phyloP scores from a whole-genome alignment of 768 basidiomycete species.

The Collybia sordida region DNA sequence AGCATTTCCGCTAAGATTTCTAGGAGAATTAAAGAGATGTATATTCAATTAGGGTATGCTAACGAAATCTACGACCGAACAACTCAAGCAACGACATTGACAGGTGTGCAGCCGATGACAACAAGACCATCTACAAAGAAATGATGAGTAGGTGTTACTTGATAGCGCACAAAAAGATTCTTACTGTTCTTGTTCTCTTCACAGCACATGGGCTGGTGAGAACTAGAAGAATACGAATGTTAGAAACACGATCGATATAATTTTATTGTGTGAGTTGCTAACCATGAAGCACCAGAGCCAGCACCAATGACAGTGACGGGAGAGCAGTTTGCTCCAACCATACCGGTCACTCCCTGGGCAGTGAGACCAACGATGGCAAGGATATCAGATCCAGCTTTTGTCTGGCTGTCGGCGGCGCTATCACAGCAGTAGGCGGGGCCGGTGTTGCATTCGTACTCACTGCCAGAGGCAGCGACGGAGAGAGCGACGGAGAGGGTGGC shows the following conservation, averaged over 20 bases:
- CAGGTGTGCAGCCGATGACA: conserved; percentile 3
- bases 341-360: conserved; percentile 1
- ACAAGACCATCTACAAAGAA: neutral
- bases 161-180: neutral
- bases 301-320: neutral
- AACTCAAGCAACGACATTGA: neutral
- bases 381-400: neutral
- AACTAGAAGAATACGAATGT: neutral
- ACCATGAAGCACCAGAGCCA: neutral
- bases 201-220: conserved; percentile 3
- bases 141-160: neutral
- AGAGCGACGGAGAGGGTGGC: conserved; percentile 2
- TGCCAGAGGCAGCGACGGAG: conserved; percentile 1
- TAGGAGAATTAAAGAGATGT: no score
- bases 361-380: neutral
- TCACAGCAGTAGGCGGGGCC: conserved; percentile 4
- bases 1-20: no score
- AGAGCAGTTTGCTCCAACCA: neutral
- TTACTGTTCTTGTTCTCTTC: conserved; percentile 4
- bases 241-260: no score
- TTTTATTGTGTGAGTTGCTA: neutral
- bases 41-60: no score
- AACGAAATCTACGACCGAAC: no score
- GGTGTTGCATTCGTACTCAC: conserved; percentile 1
- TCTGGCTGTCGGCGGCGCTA: neutral